These are phyloP conservation scores for Calonectria leucothoes DNA, from an alignment of 2,329 filamentous ascomycete species.

Conservation along the genomic window DNA sequence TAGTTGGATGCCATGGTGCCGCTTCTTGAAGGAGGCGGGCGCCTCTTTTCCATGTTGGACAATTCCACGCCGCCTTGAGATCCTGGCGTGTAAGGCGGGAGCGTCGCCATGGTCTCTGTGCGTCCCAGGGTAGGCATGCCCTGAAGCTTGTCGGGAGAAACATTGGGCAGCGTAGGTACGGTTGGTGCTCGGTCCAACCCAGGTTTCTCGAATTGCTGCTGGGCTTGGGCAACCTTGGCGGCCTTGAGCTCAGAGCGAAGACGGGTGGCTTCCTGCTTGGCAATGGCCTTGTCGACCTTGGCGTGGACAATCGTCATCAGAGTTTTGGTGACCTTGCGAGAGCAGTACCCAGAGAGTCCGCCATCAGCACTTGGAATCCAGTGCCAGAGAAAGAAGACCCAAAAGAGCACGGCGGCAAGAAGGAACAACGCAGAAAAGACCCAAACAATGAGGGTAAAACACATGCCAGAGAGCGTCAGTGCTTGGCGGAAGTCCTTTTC, in stretches of 20 bases:
- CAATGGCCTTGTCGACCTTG: constrained; percentile 90
- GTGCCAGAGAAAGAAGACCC: constrained; percentile 90
- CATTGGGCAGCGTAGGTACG: constrained; percentile 68
- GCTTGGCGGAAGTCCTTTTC: constrained; percentile 81
- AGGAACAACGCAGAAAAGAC: constrained; percentile 82
- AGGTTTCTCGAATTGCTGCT: constrained; percentile 63
- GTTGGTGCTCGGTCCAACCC: constrained; percentile 71
- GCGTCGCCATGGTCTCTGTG: constrained; percentile 69
- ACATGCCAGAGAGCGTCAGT: constrained; percentile 87
- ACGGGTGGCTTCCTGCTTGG: constrained; percentile 76
- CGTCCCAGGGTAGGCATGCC: constrained; percentile 69
- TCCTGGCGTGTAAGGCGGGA: constrained; percentile 70
- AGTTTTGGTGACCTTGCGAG: constrained; percentile 88
- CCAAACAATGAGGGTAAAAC: constrained; percentile 93
- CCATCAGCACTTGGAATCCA: constrained; percentile 88
- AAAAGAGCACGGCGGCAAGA: constrained; percentile 80
- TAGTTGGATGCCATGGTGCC: constrained; percentile 70
- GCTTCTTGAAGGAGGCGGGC: constrained; percentile 58
- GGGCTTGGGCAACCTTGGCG: constrained; percentile 49
- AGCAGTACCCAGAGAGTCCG: constrained; percentile 85
- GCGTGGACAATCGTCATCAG: constrained; percentile 85
- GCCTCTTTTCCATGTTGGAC: constrained; percentile 63
- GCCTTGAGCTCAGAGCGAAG: constrained; percentile 62
- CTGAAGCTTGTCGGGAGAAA: constrained; percentile 60
- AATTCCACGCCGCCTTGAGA: constrained; percentile 67